Evolutionary conservation across 2,329 filamentous ascomycete species (phyloP).

Genomic region (Paecilomyces dactylethromorphus): DNA sequence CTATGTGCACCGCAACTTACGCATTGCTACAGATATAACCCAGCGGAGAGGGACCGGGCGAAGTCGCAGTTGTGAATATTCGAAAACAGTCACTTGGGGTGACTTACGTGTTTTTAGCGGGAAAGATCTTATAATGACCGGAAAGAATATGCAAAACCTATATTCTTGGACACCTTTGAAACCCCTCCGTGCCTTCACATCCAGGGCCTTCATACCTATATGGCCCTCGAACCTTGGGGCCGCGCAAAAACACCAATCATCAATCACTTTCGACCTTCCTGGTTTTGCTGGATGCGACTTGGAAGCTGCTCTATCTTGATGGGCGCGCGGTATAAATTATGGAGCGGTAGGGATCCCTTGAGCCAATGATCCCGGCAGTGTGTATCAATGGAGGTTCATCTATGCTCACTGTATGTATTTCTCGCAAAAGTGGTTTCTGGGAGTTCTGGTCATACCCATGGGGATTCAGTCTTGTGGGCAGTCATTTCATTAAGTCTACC

Average conservation of each 20-base stretch:
- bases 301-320: not conserved
- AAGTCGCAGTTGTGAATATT: slow-evolving; percentile 23
- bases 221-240: not conserved
- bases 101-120: not conserved
- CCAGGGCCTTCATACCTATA: not conserved
- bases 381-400: not conserved
- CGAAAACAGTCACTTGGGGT: not conserved
- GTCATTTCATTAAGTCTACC: not conserved
- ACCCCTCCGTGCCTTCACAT: not conserved
- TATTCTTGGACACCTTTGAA: not conserved
- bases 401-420: not conserved
- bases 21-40: slow-evolving; percentile 37
- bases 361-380: not conserved
- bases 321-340: not conserved
- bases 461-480: not conserved
- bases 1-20: not conserved
- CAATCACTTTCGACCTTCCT: not conserved
- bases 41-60: slow-evolving; percentile 41
- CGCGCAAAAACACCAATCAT: not conserved
- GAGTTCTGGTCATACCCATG: not conserved
- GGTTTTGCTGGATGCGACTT: not conserved
- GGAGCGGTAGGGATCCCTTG: not conserved
- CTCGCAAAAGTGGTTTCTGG: not conserved
- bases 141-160: not conserved
- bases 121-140: not conserved